Evolutionary conservation across 176 grass and related monocot species (phyloP).

Genomic region (Dactylis glomerata): DNA sequence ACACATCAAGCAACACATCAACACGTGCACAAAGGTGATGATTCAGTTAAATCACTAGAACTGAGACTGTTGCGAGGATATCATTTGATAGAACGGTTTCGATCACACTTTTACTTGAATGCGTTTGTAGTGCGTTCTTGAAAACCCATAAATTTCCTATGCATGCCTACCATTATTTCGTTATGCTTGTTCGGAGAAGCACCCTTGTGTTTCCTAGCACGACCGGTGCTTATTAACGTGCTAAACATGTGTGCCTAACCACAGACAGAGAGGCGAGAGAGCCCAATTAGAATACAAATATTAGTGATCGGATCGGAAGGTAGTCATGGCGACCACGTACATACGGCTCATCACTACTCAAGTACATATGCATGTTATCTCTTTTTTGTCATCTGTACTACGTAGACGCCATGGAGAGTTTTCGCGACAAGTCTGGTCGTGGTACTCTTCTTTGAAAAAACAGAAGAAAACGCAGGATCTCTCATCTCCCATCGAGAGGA

Average conservation of each 20-base stretch:
- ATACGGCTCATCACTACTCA: slow-evolving; percentile 30
- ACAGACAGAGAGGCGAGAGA: neutral
- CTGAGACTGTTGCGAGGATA: neutral
- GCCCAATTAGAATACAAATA: neutral
- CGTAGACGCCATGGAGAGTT: neutral
- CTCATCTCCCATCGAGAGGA: neutral
- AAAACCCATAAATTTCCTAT: neutral
- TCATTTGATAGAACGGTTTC: neutral
- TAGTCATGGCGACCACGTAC: slow-evolving; percentile 34
- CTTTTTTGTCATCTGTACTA: slow-evolving; percentile 15
- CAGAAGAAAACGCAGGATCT: neutral
- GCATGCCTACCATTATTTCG: neutral
- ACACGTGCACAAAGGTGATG: neutral
- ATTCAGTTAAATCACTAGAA: slow-evolving; percentile 1
- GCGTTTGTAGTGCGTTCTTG: neutral
- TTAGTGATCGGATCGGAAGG: neutral
- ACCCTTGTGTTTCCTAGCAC: neutral
- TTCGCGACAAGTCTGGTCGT: neutral
- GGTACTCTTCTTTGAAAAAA: neutral
- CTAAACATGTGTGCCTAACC: slow-evolving; percentile 15
- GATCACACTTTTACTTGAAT: neutral
- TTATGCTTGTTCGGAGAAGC: neutral
- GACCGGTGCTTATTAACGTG: neutral
- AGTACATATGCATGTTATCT: neutral
- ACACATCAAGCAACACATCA: too few relatives aligned